Evolutionary conservation across 345 rosid genomes (phyloP).

Genomic region (Citrus glauca): DNA sequence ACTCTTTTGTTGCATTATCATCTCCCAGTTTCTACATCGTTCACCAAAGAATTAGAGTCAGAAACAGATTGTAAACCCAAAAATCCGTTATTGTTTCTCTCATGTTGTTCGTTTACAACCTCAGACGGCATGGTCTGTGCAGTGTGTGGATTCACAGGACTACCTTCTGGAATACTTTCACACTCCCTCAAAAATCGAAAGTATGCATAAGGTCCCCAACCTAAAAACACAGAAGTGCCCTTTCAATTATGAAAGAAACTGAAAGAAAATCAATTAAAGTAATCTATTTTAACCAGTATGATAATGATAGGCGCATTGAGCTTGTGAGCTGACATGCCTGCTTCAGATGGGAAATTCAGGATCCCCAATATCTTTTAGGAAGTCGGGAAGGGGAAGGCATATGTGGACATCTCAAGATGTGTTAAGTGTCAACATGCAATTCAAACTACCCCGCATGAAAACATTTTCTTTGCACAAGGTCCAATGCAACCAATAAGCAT

Average conservation of each 20-base stretch:
- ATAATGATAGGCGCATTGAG: no score
- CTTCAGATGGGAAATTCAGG: no score
- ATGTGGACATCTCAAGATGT: no score
- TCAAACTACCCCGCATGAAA: no score
- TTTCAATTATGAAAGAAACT: neutral
- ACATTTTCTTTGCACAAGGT: no score
- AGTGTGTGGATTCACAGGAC: conserved; percentile 21
- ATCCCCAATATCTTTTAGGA: no score
- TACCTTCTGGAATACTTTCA: conserved; percentile 14
- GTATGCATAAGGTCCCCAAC: conserved; percentile 76
- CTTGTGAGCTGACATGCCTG: no score
- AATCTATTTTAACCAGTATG: neutral
- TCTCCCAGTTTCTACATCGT: conserved; percentile 41
- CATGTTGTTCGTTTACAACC: conserved; percentile 27
- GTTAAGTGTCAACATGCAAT: no score
- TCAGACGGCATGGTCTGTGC: conserved; percentile 9
- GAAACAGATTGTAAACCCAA: conserved; percentile 39
- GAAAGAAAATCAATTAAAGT: neutral
- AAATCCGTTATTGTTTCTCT: conserved; percentile 24
- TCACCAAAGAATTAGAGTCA: conserved; percentile 24
- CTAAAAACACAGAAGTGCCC: conserved; percentile 20
- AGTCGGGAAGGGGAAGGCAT: no score
- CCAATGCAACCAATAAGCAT: no score
- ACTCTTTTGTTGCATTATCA: conserved; percentile 3
- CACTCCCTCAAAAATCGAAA: conserved; percentile 46